phyloP scores from a whole-genome alignment of 1,284 basidiomycete species.

The Boletus albobrunnescens region DNA sequence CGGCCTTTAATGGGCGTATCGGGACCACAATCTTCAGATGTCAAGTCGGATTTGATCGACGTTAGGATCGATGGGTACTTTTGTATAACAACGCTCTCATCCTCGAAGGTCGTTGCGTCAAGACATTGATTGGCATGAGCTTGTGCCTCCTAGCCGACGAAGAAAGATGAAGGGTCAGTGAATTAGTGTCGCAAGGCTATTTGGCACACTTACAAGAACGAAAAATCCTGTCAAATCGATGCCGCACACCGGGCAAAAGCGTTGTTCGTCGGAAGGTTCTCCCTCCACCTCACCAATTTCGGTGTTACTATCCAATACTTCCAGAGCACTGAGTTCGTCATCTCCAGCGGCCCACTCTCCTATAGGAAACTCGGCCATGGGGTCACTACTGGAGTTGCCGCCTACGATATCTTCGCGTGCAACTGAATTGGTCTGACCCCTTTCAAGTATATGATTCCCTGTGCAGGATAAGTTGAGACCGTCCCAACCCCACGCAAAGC shows the following conservation, averaged over 20 bases:
- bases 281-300: conserved; percentile 17
- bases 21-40: conserved; percentile 3
- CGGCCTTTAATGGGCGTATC: conserved; percentile 30
- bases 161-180: not conserved
- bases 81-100: not conserved
- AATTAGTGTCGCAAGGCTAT: not conserved
- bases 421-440: not conserved
- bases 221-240: conserved; percentile 25
- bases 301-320: conserved; percentile 24
- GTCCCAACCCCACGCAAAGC: not conserved
- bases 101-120: conserved; percentile 27
- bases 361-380: conserved; percentile 20
- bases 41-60: not conserved
- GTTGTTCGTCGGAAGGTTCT: conserved; percentile 1
- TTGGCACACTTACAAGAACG: conserved; percentile 30
- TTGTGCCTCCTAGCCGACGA: conserved; percentile 39
- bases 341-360: conserved; percentile 60
- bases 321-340: conserved; percentile 45
- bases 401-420: not conserved
- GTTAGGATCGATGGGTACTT: not conserved
- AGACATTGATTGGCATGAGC: conserved; percentile 51
- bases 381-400: not conserved
- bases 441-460: conserved; percentile 8
- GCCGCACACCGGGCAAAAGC: conserved; percentile 41
- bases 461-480: not conserved